phyloP scores from a whole-genome alignment of 768 basidiomycete genomes.

The Tylopilus sp. region DNA sequence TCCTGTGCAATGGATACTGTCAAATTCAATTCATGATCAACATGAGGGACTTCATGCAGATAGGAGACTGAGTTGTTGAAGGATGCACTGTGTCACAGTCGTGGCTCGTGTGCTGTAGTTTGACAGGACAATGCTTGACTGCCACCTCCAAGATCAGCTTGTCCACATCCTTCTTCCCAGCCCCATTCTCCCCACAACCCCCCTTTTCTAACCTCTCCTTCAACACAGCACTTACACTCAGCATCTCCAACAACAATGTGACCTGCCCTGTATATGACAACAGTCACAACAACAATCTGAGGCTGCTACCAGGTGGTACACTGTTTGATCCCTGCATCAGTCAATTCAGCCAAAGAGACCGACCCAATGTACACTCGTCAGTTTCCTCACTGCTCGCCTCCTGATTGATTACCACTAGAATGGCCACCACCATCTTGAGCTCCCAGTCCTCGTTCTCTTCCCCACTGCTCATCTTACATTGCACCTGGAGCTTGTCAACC shows the following conservation, averaged over 20 bases:
- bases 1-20: no score
- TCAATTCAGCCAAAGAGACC: not conserved
- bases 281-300: slow-evolving; percentile 72
- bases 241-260: slow-evolving; percentile 60
- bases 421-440: slow-evolving; percentile 75
- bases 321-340: slow-evolving; percentile 34
- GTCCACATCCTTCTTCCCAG: slow-evolving; percentile 63
- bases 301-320: slow-evolving; percentile 77
- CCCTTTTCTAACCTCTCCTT: slow-evolving; percentile 55
- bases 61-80: no score
- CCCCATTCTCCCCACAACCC: slow-evolving; percentile 46
- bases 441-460: slow-evolving; percentile 79
- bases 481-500: slow-evolving; percentile 40
- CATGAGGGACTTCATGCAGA: no score
- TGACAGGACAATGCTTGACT: slow-evolving; percentile 34
- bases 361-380: slow-evolving; percentile 40
- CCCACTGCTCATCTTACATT: slow-evolving; percentile 34
- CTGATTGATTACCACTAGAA: slow-evolving; percentile 73
- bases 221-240: slow-evolving; percentile 58
- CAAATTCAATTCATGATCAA: no score
- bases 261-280: slow-evolving; percentile 68
- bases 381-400: slow-evolving; percentile 78
- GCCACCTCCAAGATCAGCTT: slow-evolving; percentile 66
- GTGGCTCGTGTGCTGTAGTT: no score
- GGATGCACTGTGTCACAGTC: no score